Evolutionary conservation across 2,329 filamentous ascomycete species (phyloP).

Genomic region (Aureobasidium lini): DNA sequence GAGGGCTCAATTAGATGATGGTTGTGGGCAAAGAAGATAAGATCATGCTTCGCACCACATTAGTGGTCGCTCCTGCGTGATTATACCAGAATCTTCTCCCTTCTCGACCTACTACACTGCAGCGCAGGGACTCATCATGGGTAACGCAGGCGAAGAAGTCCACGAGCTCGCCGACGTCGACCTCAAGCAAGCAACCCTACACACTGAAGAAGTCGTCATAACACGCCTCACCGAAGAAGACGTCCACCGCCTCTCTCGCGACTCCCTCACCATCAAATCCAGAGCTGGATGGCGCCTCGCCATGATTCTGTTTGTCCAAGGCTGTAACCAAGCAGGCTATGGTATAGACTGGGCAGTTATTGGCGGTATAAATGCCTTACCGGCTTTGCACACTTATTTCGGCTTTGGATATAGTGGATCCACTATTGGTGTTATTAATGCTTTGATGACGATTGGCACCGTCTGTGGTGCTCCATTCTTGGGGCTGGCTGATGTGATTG

Average conservation of each 20-base stretch:
- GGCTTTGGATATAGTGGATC: conserved; percentile 35
- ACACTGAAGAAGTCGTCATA: conserved; percentile 39
- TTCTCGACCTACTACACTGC: background rate
- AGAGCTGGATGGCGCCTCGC: conserved; percentile 35
- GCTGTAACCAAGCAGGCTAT: conserved; percentile 42
- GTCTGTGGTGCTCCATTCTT: conserved; percentile 45
- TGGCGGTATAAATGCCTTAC: conserved; percentile 37
- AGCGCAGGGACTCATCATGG: background rate
- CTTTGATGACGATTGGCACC: conserved; percentile 41
- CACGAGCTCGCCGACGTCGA: conserved; percentile 26
- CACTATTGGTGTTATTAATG: conserved; percentile 39
- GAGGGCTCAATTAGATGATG: background rate
- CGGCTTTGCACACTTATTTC: conserved; percentile 39
- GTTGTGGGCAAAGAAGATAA: background rate
- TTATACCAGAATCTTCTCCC: no score
- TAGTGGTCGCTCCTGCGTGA: background rate
- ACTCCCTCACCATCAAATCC: conserved; percentile 36
- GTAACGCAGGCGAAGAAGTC: background rate
- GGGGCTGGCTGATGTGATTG: conserved; percentile 44
- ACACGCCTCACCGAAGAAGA: conserved; percentile 42
- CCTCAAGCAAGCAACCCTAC: conserved; percentile 20
- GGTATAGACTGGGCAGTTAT: conserved; percentile 47
- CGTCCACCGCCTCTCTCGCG: conserved; percentile 34
- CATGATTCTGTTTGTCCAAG: conserved; percentile 40
- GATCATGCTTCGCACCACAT: background rate